A percentile compares a stretch with the other conserved stretches of the same genome.
These are phyloP conservation scores for Candida dajiaensis DNA, from an alignment of 805 yeast genomes.

Conservation along the genomic window DNA sequence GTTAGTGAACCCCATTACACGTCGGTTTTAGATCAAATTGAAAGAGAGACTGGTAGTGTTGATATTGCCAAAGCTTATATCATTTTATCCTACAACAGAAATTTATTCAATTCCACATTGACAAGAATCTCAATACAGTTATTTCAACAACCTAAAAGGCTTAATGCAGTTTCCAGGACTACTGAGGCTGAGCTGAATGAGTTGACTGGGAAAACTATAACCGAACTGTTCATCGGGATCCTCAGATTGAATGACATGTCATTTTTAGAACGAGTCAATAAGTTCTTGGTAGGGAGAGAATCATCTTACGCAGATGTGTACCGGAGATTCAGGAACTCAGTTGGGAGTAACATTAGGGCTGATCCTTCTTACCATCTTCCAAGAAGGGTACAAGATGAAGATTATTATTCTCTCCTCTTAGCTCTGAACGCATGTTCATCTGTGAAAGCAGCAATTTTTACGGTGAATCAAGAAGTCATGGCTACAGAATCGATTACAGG, in stretches of 20 bases:
- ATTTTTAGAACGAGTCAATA: neutral
- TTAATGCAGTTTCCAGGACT: neutral
- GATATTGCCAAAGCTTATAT: neutral
- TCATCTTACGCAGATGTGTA: neutral
- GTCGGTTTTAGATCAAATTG: neutral
- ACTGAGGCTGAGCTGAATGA: neutral
- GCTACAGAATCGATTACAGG: neutral
- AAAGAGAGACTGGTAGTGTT: neutral
- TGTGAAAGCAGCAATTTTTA: neutral
- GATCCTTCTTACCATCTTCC: neutral
- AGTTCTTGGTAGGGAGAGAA: neutral
- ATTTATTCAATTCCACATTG: neutral
- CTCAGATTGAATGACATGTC: neutral
- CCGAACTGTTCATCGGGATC: neutral
- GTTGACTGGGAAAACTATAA: neutral
- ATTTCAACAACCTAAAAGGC: neutral
- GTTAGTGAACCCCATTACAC: neutral
- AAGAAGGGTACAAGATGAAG: neutral
- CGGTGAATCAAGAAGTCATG: neutral
- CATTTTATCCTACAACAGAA: neutral
- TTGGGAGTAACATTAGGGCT: neutral
- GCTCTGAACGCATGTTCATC: neutral
- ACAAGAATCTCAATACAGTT: neutral
- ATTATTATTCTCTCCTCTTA: neutral
- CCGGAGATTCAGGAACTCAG: neutral